Evolutionary conservation across 1,139 yeast genomes (phyloP), one percentile per base, ranked within the genome.

Genomic region (Saccharomycopsis hybrid): DNA sequence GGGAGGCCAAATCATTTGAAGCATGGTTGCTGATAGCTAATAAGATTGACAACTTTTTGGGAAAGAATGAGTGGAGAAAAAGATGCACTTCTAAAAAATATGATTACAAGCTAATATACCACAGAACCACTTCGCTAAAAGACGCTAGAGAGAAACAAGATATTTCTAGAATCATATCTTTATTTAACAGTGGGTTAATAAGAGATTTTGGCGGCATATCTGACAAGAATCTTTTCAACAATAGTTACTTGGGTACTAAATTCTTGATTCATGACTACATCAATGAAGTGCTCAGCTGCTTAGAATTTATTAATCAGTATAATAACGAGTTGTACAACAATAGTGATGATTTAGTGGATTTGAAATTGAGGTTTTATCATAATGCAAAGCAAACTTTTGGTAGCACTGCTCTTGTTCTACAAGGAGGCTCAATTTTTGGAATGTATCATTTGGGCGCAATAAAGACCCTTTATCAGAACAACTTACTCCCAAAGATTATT

Each of bases 371-470:
- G 58, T 88, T 89, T 62, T 90, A 88, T 65, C 95, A 86, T 62
- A 95, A 92, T 62, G 87, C 95, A 2, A 76, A 92, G 59, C 92
- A 89, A 62, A 83, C 95, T 0, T 79, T 85, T 64, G 98, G 98
- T 0, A 78, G 88, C 49, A 88, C 97, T 0, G 97, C 97, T 0
- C 71, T 92, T 54, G 78, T 92, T 36, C 70, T 92, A 32, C 97
- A 92, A 65, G 97, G 98, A 31, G 97, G 97, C 1, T 85, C 97
- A 0, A 68, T 92, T 30, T 92, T 90, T 68, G 97, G 97, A 0
- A 70, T 92, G 55, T 89, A 96, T 61, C 98, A 92, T 64, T 65
- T 92, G 46, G 98, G 98, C 1, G 96, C 90, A 1, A 86, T 90
- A 5, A 85, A 85, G 57, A 92, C 94, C 0, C 68, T 92, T 25